A percentile compares a stretch with the other conserved stretches of the same genome.
Conservation (phyloP, 1,284 basidiomycete genomes). For the Ustilago nuda region DNA sequence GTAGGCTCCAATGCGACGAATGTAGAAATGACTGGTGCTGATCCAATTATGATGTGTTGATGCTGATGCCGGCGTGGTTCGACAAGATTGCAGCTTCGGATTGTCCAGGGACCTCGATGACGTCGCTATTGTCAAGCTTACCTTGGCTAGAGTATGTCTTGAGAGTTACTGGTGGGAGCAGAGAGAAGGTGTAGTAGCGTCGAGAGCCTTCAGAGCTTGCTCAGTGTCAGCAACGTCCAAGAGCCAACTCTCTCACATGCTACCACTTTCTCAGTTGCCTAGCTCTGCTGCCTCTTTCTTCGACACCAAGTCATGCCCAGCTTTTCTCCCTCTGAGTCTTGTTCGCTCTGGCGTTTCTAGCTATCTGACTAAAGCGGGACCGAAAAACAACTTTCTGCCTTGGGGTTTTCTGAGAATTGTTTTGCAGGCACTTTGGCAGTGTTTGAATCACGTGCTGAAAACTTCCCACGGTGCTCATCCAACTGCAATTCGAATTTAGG, state of each 20-base stretch:
- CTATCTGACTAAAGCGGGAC: background rate
- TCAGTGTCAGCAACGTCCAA: constrained; percentile 7
- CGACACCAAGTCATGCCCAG: too few relatives aligned
- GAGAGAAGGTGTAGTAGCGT: constrained; percentile 44
- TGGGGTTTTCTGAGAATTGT: background rate
- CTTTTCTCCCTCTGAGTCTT: background rate
- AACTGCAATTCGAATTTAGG: background rate
- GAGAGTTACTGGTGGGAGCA: constrained; percentile 52
- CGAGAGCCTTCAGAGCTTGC: constrained; percentile 40
- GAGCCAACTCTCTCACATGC: background rate
- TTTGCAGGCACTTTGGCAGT: background rate
- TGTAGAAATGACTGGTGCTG: background rate
- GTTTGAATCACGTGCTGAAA: constrained; percentile 34
- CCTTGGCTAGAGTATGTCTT: constrained; percentile 56
- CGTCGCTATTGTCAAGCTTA: constrained; percentile 37
- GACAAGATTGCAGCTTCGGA: constrained; percentile 18
- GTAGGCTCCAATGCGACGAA: background rate
- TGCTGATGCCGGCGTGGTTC: background rate
- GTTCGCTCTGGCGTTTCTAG: background rate
- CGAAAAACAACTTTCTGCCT: background rate
- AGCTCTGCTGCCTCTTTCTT: background rate
- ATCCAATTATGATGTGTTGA: constrained; percentile 4
- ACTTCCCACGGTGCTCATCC: constrained; percentile 29
- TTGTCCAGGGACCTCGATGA: constrained; percentile 24
- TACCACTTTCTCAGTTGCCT: constrained; percentile 4